Evolutionary conservation across 305 asterid genomes (phyloP).

Genomic region (Solanum hybrid): DNA sequence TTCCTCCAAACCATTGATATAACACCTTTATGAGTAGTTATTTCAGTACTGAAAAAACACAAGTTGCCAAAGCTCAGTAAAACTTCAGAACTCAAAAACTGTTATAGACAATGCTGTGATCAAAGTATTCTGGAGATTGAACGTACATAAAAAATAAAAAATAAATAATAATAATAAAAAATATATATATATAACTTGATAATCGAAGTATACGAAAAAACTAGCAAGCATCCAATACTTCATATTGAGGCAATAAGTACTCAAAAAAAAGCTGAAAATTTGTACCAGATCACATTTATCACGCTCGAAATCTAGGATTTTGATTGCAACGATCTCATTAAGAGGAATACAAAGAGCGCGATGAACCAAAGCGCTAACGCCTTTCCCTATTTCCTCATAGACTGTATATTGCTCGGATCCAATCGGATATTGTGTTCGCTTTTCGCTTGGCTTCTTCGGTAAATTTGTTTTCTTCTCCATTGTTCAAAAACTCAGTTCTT

Average conservation of each 20-base stretch:
- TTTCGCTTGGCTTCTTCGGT: neutral
- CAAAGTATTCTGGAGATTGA: neutral
- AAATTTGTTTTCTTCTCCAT: neutral
- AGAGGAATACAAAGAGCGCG: slow-evolving; percentile 64
- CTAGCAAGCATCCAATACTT: neutral
- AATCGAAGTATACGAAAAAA: neutral
- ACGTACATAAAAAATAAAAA: neutral
- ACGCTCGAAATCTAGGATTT: slow-evolving; percentile 88
- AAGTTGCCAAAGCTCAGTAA: neutral
- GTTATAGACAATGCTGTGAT: neutral
- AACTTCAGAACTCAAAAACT: neutral
- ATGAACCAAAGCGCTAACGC: slow-evolving; percentile 85
- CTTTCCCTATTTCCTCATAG: slow-evolving; percentile 83
- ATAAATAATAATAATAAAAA: too few relatives aligned
- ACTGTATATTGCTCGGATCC: slow-evolving; percentile 75
- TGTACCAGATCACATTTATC: slow-evolving; percentile 79
- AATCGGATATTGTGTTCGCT: slow-evolving; percentile 45
- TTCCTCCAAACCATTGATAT: neutral
- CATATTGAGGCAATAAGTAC: neutral
- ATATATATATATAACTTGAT: neutral
- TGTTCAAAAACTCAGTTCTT: neutral
- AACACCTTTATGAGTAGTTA: neutral
- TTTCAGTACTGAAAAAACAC: neutral
- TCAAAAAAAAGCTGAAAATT: neutral
- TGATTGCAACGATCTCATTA: slow-evolving; percentile 73